These are phyloP conservation scores for Lactarius sp. DNA, from an alignment of 768 basidiomycete species.

Conservation along the genomic window DNA sequence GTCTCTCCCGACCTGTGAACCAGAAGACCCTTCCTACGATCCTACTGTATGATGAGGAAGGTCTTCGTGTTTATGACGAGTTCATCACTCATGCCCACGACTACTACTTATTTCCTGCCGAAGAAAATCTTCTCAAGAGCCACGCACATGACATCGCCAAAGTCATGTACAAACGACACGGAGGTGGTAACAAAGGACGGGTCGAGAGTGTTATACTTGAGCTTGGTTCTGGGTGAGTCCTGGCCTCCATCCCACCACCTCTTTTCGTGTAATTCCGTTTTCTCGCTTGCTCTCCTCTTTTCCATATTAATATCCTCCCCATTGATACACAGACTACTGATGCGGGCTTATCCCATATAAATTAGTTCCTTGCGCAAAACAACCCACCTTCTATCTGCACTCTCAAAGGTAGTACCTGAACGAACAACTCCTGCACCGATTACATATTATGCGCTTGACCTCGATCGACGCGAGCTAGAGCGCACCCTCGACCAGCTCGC, in stretches of 20 bases:
- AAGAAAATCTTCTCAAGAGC: slow-evolving; percentile 75
- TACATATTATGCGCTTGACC: too few relatives aligned
- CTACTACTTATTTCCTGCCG: slow-evolving; percentile 76
- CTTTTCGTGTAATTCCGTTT: background rate
- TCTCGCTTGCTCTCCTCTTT: background rate
- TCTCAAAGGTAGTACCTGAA: too few relatives aligned
- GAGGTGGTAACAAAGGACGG: slow-evolving; percentile 20
- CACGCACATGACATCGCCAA: slow-evolving; percentile 71
- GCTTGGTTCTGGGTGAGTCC: slow-evolving; percentile 88
- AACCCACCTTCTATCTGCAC: too few relatives aligned
- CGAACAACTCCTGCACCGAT: too few relatives aligned
- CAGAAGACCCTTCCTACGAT: slow-evolving; percentile 71
- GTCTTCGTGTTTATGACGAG: slow-evolving; percentile 80
- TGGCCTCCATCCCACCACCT: background rate
- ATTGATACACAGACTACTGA: background rate
- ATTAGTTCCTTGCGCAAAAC: slow-evolving; percentile 65
- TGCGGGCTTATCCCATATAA: background rate
- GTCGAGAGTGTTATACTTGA: slow-evolving; percentile 68
- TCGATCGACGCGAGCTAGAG: too few relatives aligned
- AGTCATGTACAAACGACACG: slow-evolving; percentile 53
- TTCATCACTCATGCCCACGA: slow-evolving; percentile 74
- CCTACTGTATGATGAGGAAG: slow-evolving; percentile 81
- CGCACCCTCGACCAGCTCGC: too few relatives aligned
- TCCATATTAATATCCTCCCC: background rate
- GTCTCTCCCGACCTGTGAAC: slow-evolving; percentile 50